Conservation (phyloP, 2,329 filamentous ascomycete genomes). For the Colletotrichum kahawae region DNA sequence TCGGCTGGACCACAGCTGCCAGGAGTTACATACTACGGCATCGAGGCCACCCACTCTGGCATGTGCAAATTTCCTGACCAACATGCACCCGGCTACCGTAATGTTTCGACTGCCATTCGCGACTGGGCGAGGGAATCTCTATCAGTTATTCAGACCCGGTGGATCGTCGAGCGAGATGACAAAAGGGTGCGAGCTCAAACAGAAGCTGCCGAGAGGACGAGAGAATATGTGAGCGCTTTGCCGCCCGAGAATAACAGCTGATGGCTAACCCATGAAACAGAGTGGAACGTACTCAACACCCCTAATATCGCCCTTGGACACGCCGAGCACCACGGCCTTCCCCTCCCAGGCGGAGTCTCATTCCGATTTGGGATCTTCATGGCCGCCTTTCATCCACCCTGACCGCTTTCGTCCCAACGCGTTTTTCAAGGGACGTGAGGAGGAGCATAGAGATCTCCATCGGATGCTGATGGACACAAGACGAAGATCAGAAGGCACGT, state of each 20-base stretch:
- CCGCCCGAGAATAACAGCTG: neutral
- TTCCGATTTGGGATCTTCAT: neutral
- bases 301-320: neutral
- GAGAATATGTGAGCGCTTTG: neutral
- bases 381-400: conserved; percentile 49
- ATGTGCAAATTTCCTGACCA: conserved; percentile 76
- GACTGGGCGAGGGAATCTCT: conserved; percentile 62
- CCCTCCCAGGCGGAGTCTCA: neutral
- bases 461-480: conserved; percentile 62
- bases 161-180: conserved; percentile 65
- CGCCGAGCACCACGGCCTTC: neutral
- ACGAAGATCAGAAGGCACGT: conserved; percentile 60
- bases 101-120: conserved; percentile 51
- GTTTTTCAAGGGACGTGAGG: conserved; percentile 65
- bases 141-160: conserved; percentile 58
- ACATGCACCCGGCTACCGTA: conserved; percentile 68
- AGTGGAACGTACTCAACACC: neutral
- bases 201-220: conserved; percentile 51
- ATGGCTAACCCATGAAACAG: neutral
- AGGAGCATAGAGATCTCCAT: conserved; percentile 63
- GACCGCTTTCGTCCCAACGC: conserved; percentile 67
- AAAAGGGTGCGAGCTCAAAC: conserved; percentile 45
- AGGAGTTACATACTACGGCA: conserved; percentile 75
- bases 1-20: conserved; percentile 74
- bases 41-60: conserved; percentile 72